A percentile compares a stretch with the other conserved stretches of the same genome.
phyloP scores from a whole-genome alignment of 441 rosid genomes.

The Bocquillonia castaneifolia region DNA sequence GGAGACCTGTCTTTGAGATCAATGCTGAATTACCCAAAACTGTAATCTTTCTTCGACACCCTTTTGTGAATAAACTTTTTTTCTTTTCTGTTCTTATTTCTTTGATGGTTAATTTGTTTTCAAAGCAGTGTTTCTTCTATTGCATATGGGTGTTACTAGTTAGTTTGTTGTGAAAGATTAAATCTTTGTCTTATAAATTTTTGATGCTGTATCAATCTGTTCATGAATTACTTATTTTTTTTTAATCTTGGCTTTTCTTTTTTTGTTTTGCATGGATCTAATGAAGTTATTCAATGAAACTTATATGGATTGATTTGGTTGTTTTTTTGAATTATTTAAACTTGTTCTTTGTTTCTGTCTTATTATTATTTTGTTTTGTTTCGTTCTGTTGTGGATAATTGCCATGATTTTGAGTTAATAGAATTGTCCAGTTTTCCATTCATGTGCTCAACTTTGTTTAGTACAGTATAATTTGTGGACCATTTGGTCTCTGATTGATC shows the following conservation, averaged over 20 bases:
- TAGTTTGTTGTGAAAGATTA: neutral
- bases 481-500: neutral
- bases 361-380: conserved; percentile 8
- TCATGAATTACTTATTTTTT: neutral
- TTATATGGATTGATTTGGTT: conserved; percentile 13
- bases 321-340: conserved; percentile 6
- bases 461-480: neutral
- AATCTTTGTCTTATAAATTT: neutral
- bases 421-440: neutral
- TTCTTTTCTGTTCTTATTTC: neutral
- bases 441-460: neutral
- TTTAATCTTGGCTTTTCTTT: neutral
- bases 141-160: neutral
- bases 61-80: conserved; percentile 3
- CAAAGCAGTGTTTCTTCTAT: no score
- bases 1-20: conserved; percentile 83
- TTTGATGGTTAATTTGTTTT: conserved; percentile 16
- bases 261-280: conserved; percentile 27
- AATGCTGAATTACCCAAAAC: conserved; percentile 41
- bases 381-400: conserved; percentile 4
- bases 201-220: conserved; percentile 8
- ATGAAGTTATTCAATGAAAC: conserved; percentile 11
- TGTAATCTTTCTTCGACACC: conserved; percentile 26
- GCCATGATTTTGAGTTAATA: neutral
- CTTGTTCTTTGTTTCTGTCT: neutral